Conservation (phyloP, 306 rosid genomes). For the Clitoria ternatea region DNA sequence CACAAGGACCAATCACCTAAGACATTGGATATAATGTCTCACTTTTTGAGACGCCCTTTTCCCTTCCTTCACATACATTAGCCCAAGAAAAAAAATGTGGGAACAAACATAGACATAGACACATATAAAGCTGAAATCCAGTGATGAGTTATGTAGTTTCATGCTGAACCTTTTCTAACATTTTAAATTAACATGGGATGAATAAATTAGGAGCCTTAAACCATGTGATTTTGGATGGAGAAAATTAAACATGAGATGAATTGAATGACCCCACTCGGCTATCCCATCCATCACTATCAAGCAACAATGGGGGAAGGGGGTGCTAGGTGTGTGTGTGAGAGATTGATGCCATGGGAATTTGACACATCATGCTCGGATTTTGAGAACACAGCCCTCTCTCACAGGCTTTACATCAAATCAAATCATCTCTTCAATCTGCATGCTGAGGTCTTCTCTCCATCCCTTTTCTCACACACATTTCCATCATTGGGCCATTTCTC, state of each 20-base stretch:
- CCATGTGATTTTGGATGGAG: constrained; percentile 5
- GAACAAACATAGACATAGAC: constrained; percentile 19
- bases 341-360: constrained; percentile 69
- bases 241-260: constrained; percentile 37
- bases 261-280: constrained; percentile 27
- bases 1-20: constrained; percentile 23
- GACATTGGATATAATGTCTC: constrained; percentile 34
- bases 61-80: not conserved
- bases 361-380: constrained; percentile 90
- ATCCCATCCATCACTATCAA: constrained; percentile 63
- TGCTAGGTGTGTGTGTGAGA: constrained; percentile 8
- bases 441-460: constrained; percentile 28
- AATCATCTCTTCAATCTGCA: constrained; percentile 60
- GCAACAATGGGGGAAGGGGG: constrained; percentile 13
- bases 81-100: constrained; percentile 11
- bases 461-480: not conserved
- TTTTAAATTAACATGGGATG: not conserved
- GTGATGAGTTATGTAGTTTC: not conserved
- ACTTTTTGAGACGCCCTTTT: constrained; percentile 9
- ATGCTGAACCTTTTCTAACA: not conserved
- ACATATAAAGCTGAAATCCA: constrained; percentile 1
- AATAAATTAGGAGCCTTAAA: not conserved
- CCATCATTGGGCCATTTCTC: constrained; percentile 24
- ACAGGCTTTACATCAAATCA: constrained; percentile 67
- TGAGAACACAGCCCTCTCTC: constrained; percentile 44